Conservation (phyloP, 75 land plant species). For the Cryptomeria japonica region DNA sequence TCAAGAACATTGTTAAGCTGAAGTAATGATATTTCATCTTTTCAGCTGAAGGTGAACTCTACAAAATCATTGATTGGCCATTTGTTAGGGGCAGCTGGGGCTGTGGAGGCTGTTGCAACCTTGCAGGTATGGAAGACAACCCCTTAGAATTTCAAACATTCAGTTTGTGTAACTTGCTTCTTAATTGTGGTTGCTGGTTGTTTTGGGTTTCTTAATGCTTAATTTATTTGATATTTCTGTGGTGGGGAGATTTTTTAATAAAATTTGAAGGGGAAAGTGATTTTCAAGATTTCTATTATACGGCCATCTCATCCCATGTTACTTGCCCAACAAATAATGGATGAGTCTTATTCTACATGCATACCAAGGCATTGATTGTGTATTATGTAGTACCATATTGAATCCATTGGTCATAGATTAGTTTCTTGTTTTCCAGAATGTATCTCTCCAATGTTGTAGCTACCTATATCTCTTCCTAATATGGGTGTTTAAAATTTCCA, state of each 20-base stretch:
- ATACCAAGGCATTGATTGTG: not conserved
- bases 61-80: slow-evolving; percentile 98
- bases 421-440: not conserved
- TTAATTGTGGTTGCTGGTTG: not conserved
- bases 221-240: not conserved
- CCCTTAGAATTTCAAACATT: not conserved
- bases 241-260: not conserved
- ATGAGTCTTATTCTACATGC: not conserved
- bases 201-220: not conserved
- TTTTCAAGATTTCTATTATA: not conserved
- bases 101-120: slow-evolving; percentile 95
- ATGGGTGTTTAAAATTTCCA: too few species aligned
- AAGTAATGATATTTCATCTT: slow-evolving; percentile 7
- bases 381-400: not conserved
- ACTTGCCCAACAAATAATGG: not conserved
- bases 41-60: slow-evolving; percentile 86
- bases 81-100: slow-evolving; percentile 93
- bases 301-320: not conserved
- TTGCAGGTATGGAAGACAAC: slow-evolving; percentile 56
- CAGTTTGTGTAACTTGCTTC: not conserved
- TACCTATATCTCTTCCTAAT: not conserved
- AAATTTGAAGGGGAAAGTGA: not conserved
- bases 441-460: not conserved
- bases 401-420: not conserved
- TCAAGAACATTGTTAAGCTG: not conserved